Percentiles rank a stretch among this genome's conserved stretches.
phyloP scores from a whole-genome alignment of 2,329 filamentous ascomycete genomes.

The Xylaria sp. region DNA sequence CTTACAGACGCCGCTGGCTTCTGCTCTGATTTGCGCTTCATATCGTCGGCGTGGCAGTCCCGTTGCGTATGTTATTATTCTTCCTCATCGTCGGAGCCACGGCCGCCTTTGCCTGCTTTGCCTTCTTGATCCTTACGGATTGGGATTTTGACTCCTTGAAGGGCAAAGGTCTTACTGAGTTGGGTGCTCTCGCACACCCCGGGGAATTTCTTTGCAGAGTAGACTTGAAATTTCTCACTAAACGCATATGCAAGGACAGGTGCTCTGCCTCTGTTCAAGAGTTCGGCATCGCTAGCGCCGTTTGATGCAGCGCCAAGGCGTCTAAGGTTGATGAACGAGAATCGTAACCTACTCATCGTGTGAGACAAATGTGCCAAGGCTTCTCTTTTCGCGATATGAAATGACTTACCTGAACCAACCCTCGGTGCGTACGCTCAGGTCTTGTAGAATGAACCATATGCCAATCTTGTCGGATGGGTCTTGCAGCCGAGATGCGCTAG shows the following conservation, averaged over 20 bases:
- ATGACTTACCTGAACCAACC: conserved; percentile 81
- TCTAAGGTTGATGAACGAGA: conserved; percentile 87
- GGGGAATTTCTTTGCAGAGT: conserved; percentile 97
- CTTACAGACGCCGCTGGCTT: background rate
- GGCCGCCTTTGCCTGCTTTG: conserved; percentile 58
- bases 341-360: conserved; percentile 61
- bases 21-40: background rate
- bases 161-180: conserved; percentile 91
- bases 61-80: conserved; percentile 49
- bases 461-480: conserved; percentile 84
- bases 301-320: conserved; percentile 54
- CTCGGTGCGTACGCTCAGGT: conserved; percentile 93
- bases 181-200: conserved; percentile 94
- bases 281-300: conserved; percentile 53
- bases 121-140: conserved; percentile 80
- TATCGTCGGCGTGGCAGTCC: background rate
- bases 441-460: conserved; percentile 97
- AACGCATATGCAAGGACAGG: conserved; percentile 87
- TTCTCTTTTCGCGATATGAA: background rate
- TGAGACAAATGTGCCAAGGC: conserved; percentile 27
- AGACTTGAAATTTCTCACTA: conserved; percentile 91
- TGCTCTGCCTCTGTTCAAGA: conserved; percentile 78
- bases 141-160: conserved; percentile 95
- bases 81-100: conserved; percentile 62
- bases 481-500: conserved; percentile 85